phyloP scores from a whole-genome alignment of 2,329 filamentous ascomycete genomes.

The Aspergillus melleus region DNA sequence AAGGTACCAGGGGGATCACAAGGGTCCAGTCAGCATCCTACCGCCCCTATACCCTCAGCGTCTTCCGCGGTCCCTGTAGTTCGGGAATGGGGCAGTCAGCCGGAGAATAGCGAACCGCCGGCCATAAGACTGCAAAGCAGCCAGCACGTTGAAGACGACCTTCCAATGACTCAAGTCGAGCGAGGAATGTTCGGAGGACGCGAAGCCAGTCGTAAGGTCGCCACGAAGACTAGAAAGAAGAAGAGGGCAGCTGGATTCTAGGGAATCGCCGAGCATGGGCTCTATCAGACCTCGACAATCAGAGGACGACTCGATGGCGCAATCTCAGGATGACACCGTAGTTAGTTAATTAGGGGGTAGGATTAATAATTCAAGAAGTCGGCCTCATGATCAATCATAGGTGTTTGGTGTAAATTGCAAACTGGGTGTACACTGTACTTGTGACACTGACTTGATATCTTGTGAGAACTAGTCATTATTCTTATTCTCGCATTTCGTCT shows the following conservation, averaged over 20 bases:
- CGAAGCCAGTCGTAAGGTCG: conserved; percentile 29
- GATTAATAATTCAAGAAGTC: neutral
- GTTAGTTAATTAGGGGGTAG: neutral
- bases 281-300: too few species aligned
- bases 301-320: neutral
- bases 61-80: conserved; percentile 27
- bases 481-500: neutral
- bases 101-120: conserved; percentile 21
- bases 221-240: conserved; percentile 38
- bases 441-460: neutral
- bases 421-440: neutral
- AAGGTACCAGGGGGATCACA: conserved; percentile 27
- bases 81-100: conserved; percentile 36
- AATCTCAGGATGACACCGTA: neutral
- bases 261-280: neutral
- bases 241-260: conserved; percentile 44
- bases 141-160: conserved; percentile 32
- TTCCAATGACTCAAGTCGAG: conserved; percentile 44
- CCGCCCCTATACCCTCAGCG: conserved; percentile 16
- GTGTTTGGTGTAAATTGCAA: neutral
- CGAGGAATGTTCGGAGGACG: conserved; percentile 40
- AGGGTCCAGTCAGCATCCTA: conserved; percentile 13
- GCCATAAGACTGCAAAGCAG: conserved; percentile 31
- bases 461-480: neutral
- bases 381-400: neutral